Evolutionary conservation across 208 protist genomes (phyloP), one percentile per base, ranked within the genome.

Genomic region (Crithidia expoeki): DNA sequence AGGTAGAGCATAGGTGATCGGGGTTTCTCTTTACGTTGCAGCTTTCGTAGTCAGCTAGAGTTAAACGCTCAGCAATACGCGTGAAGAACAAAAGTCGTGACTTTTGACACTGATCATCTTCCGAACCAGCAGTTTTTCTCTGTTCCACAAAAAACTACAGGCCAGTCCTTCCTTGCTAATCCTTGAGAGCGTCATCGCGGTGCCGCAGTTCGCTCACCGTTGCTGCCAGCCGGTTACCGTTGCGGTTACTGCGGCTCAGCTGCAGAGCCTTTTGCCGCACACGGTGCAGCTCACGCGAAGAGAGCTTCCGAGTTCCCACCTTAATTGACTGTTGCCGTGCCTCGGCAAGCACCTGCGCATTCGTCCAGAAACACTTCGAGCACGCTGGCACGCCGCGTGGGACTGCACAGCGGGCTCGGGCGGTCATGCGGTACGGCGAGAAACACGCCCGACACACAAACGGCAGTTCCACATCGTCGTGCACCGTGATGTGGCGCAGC

Each of bases 381-480:
- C 89, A 94, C n/a, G 89, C 89, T 1, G 74, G 74, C 10, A 53
- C 62, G 10, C 78, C 79, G 27, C 23, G 56, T 23, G 79, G 81
- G 6, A 92, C 55, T 12, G 80, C 53, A 51, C 89, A 94, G 49
- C 90, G 90, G 16, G 83, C 50, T 14, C 80, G 73, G 17, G 88
- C 72, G 12, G 86, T 79, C 84, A 93, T 92, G 42, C 81, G 80
- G 71, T 92, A 95, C 5, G 72, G 76, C 1, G 82, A 80, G 25
- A 88, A 74, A 49, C 90, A 95, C 51, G 47, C 84, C 17, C 85
- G 80, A 60, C 90, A 95, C 30, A 95, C 87, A 80, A 95, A 92
- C 16, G 85, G 62, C 27, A 89, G 58, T 61, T 86, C 75, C 33
- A 78, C 67, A 53, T 89, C 74, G 50, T 86, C 81, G 64, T 86